Conservation (phyloP, 179 eudicot genomes). For the Spergularia azorica region DNA sequence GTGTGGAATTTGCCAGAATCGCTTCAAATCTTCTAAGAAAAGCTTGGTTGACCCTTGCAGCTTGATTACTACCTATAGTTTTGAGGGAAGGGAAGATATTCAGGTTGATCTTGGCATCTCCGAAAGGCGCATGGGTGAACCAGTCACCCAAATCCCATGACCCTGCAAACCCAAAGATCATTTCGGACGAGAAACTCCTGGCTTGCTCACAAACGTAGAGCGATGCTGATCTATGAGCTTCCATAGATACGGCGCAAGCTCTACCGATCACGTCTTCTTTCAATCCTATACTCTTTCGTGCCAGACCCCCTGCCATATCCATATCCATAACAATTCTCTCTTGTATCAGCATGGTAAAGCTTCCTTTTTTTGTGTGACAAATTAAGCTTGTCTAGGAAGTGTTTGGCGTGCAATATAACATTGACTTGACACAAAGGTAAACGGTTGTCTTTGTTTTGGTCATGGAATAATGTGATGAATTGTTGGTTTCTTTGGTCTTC, state of each 20-base stretch:
- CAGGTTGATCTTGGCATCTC: conserved; percentile 43
- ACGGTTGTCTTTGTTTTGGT: too few relatives aligned
- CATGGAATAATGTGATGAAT: too few relatives aligned
- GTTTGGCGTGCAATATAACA: too few relatives aligned
- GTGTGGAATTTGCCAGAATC: conserved; percentile 36
- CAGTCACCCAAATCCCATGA: conserved; percentile 61
- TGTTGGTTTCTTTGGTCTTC: too few relatives aligned
- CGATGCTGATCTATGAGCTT: conserved; percentile 54
- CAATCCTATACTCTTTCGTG: conserved; percentile 41
- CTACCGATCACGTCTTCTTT: conserved; percentile 53
- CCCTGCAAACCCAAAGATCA: conserved; percentile 58
- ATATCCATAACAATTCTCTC: conserved; percentile 9
- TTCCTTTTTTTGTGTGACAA: too few relatives aligned
- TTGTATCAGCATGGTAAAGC: background rate
- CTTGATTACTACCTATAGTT: conserved; percentile 49
- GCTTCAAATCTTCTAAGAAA: conserved; percentile 54
- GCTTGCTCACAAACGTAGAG: conserved; percentile 40
- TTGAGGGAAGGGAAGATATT: conserved; percentile 58
- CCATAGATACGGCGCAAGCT: conserved; percentile 53
- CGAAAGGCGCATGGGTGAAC: conserved; percentile 45
- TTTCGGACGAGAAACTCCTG: conserved; percentile 33
- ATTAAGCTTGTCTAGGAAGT: too few relatives aligned
- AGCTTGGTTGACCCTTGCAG: conserved; percentile 54
- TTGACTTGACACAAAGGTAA: too few relatives aligned
- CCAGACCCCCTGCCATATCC: conserved; percentile 36